These are phyloP conservation scores for Pulveroboletus sp. DNA, from an alignment of 768 basidiomycete genomes.

Conservation along the genomic window DNA sequence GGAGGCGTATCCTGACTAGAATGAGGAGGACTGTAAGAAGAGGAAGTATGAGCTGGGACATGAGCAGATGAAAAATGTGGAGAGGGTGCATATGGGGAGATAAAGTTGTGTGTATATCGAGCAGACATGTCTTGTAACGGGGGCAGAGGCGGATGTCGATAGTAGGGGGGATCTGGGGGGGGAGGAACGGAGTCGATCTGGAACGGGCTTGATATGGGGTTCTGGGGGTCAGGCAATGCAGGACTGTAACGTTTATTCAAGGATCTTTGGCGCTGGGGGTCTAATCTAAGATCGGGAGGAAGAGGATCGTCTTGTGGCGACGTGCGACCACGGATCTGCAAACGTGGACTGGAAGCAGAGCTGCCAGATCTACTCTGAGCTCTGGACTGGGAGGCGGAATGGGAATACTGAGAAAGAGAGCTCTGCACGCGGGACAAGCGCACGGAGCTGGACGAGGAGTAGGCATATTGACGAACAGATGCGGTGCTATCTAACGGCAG, in stretches of 20 bases:
- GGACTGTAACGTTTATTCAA: slow-evolving; percentile 17
- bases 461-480: slow-evolving; percentile 26
- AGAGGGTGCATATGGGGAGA: slow-evolving; percentile 15
- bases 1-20: slow-evolving; percentile 32
- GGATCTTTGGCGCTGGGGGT: slow-evolving; percentile 13
- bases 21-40: slow-evolving; percentile 19
- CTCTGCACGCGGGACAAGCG: slow-evolving; percentile 37
- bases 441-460: slow-evolving; percentile 30
- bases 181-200: slow-evolving; percentile 9
- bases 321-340: slow-evolving; percentile 36
- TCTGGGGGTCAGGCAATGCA: slow-evolving; percentile 14
- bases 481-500: slow-evolving; percentile 22
- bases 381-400: slow-evolving; percentile 41
- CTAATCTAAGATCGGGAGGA: slow-evolving; percentile 21
- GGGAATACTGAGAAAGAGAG: slow-evolving; percentile 25
- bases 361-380: slow-evolving; percentile 43
- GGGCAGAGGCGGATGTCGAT: slow-evolving; percentile 17
- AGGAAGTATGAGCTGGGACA: slow-evolving; percentile 23
- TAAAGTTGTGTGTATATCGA: slow-evolving; percentile 13
- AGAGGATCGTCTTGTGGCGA: slow-evolving; percentile 38
- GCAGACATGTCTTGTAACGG: slow-evolving; percentile 23
- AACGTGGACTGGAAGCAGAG: slow-evolving; percentile 46
- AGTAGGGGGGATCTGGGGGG: slow-evolving; percentile 12
- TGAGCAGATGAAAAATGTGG: slow-evolving; percentile 14
- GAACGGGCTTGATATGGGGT: slow-evolving; percentile 9